These are phyloP conservation scores for Wickerhamomyces queroliae DNA, from an alignment of 805 yeast species.

Conservation along the genomic window DNA sequence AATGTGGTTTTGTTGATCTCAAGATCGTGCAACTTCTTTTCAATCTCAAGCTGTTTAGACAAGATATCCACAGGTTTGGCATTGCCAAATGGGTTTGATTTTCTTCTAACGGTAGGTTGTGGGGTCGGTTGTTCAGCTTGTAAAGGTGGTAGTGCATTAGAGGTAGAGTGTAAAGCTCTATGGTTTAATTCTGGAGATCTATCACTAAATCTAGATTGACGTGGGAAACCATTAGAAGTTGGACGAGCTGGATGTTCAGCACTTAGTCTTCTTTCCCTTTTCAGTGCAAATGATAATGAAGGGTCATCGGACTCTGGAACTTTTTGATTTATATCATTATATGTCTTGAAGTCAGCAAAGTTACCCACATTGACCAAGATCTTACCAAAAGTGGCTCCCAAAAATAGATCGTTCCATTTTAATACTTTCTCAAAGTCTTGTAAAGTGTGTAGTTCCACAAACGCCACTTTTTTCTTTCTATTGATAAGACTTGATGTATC, in stretches of 20 bases:
- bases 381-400: constrained; percentile 31
- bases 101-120: constrained; percentile 25
- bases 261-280: constrained; percentile 3
- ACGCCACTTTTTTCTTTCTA: constrained; percentile 49
- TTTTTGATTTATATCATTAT: constrained; percentile 18
- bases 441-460: constrained; percentile 50
- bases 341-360: constrained; percentile 18
- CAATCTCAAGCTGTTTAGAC: constrained; percentile 58
- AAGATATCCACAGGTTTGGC: constrained; percentile 84
- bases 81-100: constrained; percentile 70
- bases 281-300: constrained; percentile 6
- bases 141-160: constrained; percentile 5
- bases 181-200: constrained; percentile 1
- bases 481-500: constrained; percentile 17
- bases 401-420: constrained; percentile 56
- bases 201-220: background rate
- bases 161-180: constrained; percentile 2
- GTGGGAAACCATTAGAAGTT: constrained; percentile 1
- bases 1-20: constrained; percentile 40
- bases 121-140: constrained; percentile 18
- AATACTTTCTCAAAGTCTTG: constrained; percentile 50
- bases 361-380: constrained; percentile 21
- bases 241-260: background rate
- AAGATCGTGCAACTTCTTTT: constrained; percentile 36
- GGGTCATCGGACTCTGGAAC: constrained; percentile 19